Conservation (phyloP, 495 filamentous ascomycete genomes). For the Penicillium roqueforti region DNA sequence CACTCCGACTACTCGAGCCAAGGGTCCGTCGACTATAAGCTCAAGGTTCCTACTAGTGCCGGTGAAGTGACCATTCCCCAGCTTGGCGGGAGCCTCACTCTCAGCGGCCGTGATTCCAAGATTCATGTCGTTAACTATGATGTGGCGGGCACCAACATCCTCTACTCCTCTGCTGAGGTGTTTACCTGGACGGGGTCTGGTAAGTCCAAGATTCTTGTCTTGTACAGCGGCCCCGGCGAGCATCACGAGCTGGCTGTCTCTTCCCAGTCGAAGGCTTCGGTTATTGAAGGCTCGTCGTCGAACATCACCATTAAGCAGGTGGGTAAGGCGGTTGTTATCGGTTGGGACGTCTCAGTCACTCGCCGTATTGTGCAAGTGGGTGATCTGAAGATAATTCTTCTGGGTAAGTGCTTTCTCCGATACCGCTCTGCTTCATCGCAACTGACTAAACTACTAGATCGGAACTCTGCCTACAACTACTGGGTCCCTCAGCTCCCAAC, state of each 20-base stretch:
- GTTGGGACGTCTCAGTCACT: conserved; percentile 50
- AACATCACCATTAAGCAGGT: conserved; percentile 39
- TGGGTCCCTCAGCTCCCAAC: conserved; percentile 57
- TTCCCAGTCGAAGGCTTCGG: conserved; percentile 33
- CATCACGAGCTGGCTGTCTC: conserved; percentile 63
- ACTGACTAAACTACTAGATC: conserved; percentile 37
- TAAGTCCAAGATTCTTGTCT: conserved; percentile 56
- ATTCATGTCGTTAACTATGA: conserved; percentile 71
- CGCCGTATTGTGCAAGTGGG: conserved; percentile 54
- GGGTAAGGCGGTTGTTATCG: conserved; percentile 48
- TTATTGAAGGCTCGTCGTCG: conserved; percentile 47
- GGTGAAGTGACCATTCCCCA: conserved; percentile 62
- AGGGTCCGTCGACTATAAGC: conserved; percentile 54
- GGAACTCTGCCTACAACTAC: conserved; percentile 73
- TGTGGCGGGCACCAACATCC: conserved; percentile 55
- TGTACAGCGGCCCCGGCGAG: conserved; percentile 69
- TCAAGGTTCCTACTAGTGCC: conserved; percentile 57
- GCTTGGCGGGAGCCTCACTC: conserved; percentile 54
- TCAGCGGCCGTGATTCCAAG: conserved; percentile 73
- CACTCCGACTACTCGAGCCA: conserved; percentile 58
- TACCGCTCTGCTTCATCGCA: neutral
- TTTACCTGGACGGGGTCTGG: conserved; percentile 65
- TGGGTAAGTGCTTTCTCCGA: conserved; percentile 31
- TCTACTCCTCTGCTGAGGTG: conserved; percentile 74
- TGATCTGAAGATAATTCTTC: conserved; percentile 51